Evolutionary conservation across 805 yeast genomes (phyloP).

Genomic region (Citeromyces matritensis): DNA sequence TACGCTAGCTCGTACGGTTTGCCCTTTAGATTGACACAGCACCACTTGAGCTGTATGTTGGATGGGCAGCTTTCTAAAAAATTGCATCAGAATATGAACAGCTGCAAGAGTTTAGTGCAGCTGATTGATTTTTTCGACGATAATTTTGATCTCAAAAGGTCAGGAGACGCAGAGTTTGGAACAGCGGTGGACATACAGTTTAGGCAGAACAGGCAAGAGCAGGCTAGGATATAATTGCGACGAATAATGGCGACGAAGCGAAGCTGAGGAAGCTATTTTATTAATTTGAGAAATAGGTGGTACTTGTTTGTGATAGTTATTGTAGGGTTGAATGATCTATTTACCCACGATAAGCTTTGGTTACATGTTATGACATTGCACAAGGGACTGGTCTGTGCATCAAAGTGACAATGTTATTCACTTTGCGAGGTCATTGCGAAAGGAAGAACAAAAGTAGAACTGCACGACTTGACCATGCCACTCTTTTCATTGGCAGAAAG

Average conservation of each 20-base stretch:
- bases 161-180: slow-evolving; percentile 61
- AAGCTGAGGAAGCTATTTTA: no score
- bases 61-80: slow-evolving; percentile 32
- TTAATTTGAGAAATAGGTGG: not conserved
- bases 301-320: no score
- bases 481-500: no score
- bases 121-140: slow-evolving; percentile 75
- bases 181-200: slow-evolving; percentile 14
- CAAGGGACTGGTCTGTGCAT: no score
- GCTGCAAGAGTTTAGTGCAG: slow-evolving; percentile 37
- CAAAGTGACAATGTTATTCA: no score
- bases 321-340: no score
- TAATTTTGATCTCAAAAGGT: slow-evolving; percentile 49
- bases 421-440: no score
- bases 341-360: no score
- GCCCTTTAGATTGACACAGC: slow-evolving; percentile 75
- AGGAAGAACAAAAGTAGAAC: no score
- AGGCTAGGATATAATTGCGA: not conserved
- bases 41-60: slow-evolving; percentile 82
- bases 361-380: no score
- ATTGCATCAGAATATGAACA: slow-evolving; percentile 50
- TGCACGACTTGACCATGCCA: no score
- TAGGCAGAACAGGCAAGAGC: slow-evolving; percentile 11
- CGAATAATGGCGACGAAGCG: no score
- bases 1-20: slow-evolving; percentile 67